Evolutionary conservation across 1,284 basidiomycete genomes (phyloP).

Genomic region (Grifola frondosa): DNA sequence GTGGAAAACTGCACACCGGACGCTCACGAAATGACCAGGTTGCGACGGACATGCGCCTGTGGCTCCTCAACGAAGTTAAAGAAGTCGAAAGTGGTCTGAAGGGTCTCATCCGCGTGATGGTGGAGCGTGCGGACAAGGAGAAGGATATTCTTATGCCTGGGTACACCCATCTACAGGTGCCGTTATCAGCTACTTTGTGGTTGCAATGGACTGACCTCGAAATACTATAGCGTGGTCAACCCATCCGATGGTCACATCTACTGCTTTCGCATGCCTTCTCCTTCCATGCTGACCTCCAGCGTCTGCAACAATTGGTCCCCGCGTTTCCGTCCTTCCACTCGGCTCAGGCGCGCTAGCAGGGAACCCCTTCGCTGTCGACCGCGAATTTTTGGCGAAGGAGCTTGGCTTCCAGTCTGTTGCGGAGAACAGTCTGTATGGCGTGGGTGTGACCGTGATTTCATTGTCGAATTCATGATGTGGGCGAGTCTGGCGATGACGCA

Average conservation of each 20-base stretch:
- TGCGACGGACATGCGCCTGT: conserved; percentile 96
- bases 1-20: conserved; percentile 94
- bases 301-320: conserved; percentile 81
- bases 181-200: no score
- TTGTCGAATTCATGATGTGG: conserved; percentile 98
- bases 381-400: conserved; percentile 84
- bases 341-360: conserved; percentile 95
- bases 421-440: conserved; percentile 94
- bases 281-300: conserved; percentile 85
- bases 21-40: conserved; percentile 97
- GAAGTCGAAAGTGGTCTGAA: conserved; percentile 74
- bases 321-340: conserved; percentile 90
- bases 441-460: conserved; percentile 96
- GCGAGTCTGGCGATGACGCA: conserved; percentile 90
- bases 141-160: conserved; percentile 91
- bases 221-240: conserved; percentile 82
- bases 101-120: conserved; percentile 84
- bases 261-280: conserved; percentile 94
- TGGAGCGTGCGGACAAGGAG: conserved; percentile 89
- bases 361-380: conserved; percentile 91
- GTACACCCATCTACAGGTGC: conserved; percentile 97
- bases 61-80: conserved; percentile 83
- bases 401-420: conserved; percentile 83
- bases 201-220: no score
- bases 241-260: conserved; percentile 97